Evolutionary conservation across 805 yeast species (phyloP), one percentile per base, ranked within the genome.

Genomic region (Kazachstania psychrophila): DNA sequence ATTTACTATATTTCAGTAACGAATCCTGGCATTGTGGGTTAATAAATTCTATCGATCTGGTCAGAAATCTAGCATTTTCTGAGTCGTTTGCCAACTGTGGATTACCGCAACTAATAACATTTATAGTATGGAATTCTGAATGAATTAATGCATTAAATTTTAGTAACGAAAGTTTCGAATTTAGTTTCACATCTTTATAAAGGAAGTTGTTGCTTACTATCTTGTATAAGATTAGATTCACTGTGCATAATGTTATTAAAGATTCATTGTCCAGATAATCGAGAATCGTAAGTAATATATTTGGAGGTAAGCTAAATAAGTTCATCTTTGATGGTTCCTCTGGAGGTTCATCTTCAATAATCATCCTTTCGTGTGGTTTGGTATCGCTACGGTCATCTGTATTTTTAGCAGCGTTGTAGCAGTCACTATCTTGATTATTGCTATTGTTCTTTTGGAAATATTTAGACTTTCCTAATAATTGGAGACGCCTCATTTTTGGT

Each of bases 21-120:
- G 61, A 56, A 36, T 58, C 61, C 33, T 56, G 61, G 28, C 54
- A 56, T 32, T 51, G 52, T 5, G 62, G 62, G 23, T 55, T 41
- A 8, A 39, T 45, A 37, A 58, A 58, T 25, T 55, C 57, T 12
- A 55, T 44, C 11, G 52, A 38, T 16, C 45, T 43, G 4, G 56
- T 52, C 22, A 55, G 34, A 34, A 53, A 53, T 23, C 62, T 43
- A 5, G 46, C 44, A 33, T 54, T 54, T 31, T 48, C 48, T 4
- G 51, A 42, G n/a, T 46, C 48, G 31, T 5, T 30, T 4, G 24
- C 13, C 12, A 30, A 10, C 3, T n/a, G 10, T 14, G 24, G 20
- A n/a, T n/a, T n/a, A n/a, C n/a, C n/a, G n/a, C n/a, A n/a, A 11
- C 23, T 11, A 14, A 9, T 28, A 11, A 15, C 6, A 18, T 45